Evolutionary conservation across 306 rosid species (phyloP).

Genomic region (Alnus rubra): DNA sequence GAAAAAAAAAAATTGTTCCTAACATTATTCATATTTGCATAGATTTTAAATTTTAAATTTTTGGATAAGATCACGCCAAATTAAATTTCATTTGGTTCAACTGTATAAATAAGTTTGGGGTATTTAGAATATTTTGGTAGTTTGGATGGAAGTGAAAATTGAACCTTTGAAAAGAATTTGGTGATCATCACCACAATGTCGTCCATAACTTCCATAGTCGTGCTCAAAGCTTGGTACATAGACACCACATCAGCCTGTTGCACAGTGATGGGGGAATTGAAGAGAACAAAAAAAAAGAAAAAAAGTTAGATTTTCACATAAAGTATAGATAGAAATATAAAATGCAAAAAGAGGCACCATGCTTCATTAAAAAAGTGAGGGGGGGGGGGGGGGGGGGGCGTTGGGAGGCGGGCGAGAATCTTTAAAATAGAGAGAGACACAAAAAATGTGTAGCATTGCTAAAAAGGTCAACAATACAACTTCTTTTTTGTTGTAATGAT

Average conservation of each 20-base stretch:
- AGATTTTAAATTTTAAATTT: too few species aligned
- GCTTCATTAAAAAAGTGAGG: too few species aligned
- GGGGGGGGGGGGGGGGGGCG: too few species aligned
- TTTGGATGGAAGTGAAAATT: background rate
- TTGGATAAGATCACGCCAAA: too few species aligned
- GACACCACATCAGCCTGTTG: constrained; percentile 48
- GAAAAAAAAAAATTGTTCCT: too few species aligned
- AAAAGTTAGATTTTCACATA: background rate
- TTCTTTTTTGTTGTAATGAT: too few species aligned
- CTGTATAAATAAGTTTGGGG: background rate
- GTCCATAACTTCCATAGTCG: constrained; percentile 50
- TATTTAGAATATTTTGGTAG: background rate
- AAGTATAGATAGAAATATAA: background rate
- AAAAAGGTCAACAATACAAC: too few species aligned
- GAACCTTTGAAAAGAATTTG: constrained; percentile 51
- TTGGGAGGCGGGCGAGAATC: too few species aligned
- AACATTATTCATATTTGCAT: too few species aligned
- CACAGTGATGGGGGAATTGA: too few species aligned
- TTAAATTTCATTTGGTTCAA: background rate
- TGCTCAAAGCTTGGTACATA: constrained; percentile 47
- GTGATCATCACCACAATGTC: constrained; percentile 36
- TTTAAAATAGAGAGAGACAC: too few species aligned
- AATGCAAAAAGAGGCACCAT: background rate
- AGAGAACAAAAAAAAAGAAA: background rate
- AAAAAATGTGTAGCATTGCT: too few species aligned